Evolutionary conservation across 164 flowering plant genomes (phyloP).

Genomic region (Cinnamomum chago): DNA sequence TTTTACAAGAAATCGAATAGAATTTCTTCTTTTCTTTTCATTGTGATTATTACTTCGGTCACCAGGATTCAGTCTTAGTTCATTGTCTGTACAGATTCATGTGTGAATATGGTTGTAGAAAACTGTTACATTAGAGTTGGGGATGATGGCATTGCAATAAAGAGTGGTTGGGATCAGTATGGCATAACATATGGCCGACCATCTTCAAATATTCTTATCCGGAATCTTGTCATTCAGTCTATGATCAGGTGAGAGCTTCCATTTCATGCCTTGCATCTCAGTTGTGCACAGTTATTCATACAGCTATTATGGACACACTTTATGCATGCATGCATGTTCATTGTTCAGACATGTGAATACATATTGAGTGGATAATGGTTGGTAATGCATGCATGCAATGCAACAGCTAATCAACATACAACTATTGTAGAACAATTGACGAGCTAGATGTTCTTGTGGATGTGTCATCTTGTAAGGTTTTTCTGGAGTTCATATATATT

Average conservation of each 20-base stretch:
- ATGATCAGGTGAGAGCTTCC: slow-evolving; percentile 67
- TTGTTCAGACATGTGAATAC: neutral
- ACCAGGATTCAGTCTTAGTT: neutral
- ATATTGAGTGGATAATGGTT: neutral
- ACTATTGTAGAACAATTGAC: neutral
- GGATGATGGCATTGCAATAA: slow-evolving; percentile 94
- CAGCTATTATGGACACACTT: neutral
- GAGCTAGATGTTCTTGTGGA: too few species aligned
- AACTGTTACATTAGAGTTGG: slow-evolving; percentile 96
- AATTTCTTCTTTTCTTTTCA: neutral
- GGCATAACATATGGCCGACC: slow-evolving; percentile 83
- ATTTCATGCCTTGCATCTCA: neutral
- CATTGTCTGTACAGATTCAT: slow-evolving; percentile 65
- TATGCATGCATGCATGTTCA: neutral
- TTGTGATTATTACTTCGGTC: too few species aligned
- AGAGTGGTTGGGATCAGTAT: slow-evolving; percentile 99
- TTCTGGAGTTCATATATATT: neutral
- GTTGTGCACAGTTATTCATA: neutral
- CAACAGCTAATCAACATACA: neutral
- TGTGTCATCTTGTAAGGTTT: too few species aligned
- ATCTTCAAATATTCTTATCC: slow-evolving; percentile 70
- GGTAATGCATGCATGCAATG: neutral
- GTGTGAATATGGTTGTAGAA: slow-evolving; percentile 85
- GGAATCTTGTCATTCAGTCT: slow-evolving; percentile 78
- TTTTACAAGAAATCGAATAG: neutral